Evolutionary conservation across 345 rosid genomes (phyloP), one percentile per base, ranked within the genome.

Genomic region (Kernera saxatilis): DNA sequence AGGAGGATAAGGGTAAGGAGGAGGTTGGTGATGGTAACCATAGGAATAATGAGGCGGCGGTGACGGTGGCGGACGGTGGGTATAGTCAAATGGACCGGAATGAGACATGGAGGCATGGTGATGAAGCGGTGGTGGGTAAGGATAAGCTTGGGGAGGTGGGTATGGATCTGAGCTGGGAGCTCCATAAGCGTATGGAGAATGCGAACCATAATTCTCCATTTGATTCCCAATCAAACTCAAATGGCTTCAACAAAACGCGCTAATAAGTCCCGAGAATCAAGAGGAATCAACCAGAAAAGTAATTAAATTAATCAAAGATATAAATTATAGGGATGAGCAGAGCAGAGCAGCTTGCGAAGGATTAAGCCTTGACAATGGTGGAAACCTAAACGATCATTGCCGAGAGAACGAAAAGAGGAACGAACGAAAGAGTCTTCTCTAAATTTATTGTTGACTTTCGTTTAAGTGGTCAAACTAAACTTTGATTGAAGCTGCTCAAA

Each of bases 1-100:
- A 39, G 79, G 64, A 10, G 79, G 84, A 80, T 82, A 80, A 27
- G 80, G 78, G 61, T 87, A 82, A 14, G 88, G 83, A 66, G 71
- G 79, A 14, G 82, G 46, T 44, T 69, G 77, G 11, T 63, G 57
- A 5, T 40, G 74, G 23, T 61, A 25, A 17, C 11, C 67, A 23
- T 71, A 77, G 21, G 36, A 33, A 22, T 68, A 29, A 45, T 70
- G 64, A 10, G 12, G 57, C 2, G 83, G 1, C 6, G 77, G 56
- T 0, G 67, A n/a, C n/a, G n/a, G 73, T 26, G 67, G 73, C 14
- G 33, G 72, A 29, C 62, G 75, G 15, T 72, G 74, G 52, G 14
- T 1, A 55, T 83, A 78, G 40, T 80, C 83, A 8, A 81, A 43
- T 5, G 80, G 77, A 30, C 76, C 83, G 0, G 89, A 74, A 74